Conservation (phyloP, 73 alveolate genomes). For the Symbiodinium pilosum region DNA sequence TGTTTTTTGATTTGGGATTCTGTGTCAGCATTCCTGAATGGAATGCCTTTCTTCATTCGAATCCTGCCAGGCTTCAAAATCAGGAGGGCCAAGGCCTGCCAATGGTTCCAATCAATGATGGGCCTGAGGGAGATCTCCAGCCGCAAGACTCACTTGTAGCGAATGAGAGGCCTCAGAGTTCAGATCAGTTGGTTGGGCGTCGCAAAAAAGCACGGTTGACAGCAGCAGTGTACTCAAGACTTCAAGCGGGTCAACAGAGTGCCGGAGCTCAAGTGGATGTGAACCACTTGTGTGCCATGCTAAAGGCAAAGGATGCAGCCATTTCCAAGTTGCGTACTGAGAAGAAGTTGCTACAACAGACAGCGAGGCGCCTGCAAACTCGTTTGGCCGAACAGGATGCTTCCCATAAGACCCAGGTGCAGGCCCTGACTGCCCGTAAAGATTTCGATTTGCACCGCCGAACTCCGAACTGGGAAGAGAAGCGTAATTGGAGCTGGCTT, state of each 20-base stretch:
- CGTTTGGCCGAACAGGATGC: neutral
- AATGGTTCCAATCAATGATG: neutral
- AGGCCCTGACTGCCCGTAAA: neutral
- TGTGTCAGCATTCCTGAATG: neutral
- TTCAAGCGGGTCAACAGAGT: neutral
- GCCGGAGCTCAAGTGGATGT: neutral
- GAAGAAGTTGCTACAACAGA: neutral
- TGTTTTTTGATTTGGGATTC: slow-evolving; percentile 9
- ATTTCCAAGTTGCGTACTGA: neutral
- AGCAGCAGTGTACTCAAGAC: neutral
- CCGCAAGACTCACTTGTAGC: neutral
- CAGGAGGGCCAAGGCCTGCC: neutral
- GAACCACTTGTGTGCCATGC: neutral
- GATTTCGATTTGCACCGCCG: neutral
- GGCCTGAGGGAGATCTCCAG: too few relatives aligned
- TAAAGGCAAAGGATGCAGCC: neutral
- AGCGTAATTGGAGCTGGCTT: slow-evolving; percentile 8
- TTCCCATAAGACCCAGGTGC: neutral
- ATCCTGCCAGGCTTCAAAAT: neutral
- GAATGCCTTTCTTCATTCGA: neutral
- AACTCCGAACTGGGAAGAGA: neutral
- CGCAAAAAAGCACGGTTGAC: neutral
- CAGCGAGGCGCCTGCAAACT: neutral
- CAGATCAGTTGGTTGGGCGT: neutral
- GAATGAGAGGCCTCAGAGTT: neutral